Conservation (phyloP, 1,284 basidiomycete species). For the Tilletiopsis washingtonensis region DNA sequence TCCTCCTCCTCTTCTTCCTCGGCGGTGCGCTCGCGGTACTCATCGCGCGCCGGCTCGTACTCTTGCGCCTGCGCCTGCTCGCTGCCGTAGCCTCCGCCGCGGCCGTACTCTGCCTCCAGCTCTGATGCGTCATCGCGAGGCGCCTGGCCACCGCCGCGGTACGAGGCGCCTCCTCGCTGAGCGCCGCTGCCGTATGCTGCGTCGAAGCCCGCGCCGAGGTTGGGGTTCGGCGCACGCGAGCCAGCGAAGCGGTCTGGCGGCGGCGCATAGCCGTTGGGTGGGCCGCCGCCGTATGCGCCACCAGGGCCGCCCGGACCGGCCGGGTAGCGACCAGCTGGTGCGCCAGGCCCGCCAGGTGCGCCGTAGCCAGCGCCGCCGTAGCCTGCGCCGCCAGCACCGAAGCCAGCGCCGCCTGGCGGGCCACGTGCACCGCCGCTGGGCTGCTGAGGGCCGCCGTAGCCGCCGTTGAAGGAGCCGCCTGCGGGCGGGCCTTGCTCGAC, state of each 20-base stretch:
- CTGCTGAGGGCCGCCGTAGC: neutral
- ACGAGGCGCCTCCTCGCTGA: no score
- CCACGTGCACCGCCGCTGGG: slow-evolving; percentile 1
- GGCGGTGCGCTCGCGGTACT: neutral
- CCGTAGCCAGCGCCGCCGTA: neutral
- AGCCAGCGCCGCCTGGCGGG: neutral
- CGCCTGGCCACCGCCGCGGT: neutral
- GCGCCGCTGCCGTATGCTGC: slow-evolving; percentile 12
- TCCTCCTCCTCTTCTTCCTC: slow-evolving; percentile 78
- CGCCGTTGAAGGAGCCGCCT: slow-evolving; percentile 3
- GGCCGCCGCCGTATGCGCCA: slow-evolving; percentile 1
- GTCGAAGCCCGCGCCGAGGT: slow-evolving; percentile 30
- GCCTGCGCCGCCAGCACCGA: neutral
- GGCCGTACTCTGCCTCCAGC: slow-evolving; percentile 41
- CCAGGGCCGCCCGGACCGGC: neutral
- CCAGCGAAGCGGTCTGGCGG: slow-evolving; percentile 14
- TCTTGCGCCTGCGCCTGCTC: slow-evolving; percentile 50
- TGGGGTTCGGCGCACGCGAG: slow-evolving; percentile 19
- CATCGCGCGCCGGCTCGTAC: slow-evolving; percentile 14
- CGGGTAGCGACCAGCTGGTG: neutral
- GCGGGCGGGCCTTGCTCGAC: neutral
- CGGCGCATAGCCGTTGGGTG: slow-evolving; percentile 1
- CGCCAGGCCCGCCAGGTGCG: neutral
- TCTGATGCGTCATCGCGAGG: slow-evolving; percentile 14
- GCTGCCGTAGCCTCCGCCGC: slow-evolving; percentile 20